phyloP scores from a whole-genome alignment of 2,329 filamentous ascomycete genomes.

The Alternaria sp. region DNA sequence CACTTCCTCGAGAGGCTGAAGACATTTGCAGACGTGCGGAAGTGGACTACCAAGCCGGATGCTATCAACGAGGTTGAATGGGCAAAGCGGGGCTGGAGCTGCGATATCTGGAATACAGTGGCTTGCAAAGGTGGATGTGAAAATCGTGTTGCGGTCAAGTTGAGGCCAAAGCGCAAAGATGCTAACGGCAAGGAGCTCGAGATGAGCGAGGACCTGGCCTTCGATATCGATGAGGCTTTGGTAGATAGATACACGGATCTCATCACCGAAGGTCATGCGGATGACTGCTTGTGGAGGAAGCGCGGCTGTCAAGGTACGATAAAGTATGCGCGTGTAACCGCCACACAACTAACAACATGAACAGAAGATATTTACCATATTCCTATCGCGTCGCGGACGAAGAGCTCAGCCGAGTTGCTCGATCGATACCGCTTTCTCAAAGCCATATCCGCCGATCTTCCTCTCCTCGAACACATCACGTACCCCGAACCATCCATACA shows the following conservation, averaged over 20 bases:
- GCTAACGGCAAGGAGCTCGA: constrained; percentile 58
- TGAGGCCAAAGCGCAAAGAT: constrained; percentile 64
- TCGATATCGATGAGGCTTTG: constrained; percentile 67
- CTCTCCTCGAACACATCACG: constrained; percentile 44
- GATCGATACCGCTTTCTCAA: constrained; percentile 53
- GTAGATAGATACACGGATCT: constrained; percentile 79
- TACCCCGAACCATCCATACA: constrained; percentile 41
- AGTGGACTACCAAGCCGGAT: constrained; percentile 93
- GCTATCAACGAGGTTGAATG: constrained; percentile 88
- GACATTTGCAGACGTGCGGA: constrained; percentile 89
- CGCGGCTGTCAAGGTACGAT: constrained; percentile 83
- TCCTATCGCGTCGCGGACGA: constrained; percentile 50
- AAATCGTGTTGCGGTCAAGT: constrained; percentile 82
- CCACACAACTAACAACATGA: constrained; percentile 21
- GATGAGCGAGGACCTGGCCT: constrained; percentile 58
- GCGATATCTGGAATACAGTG: constrained; percentile 76
- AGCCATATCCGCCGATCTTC: constrained; percentile 44
- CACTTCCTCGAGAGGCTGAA: constrained; percentile 82
- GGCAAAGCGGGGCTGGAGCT: constrained; percentile 93
- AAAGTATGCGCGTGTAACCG: neutral
- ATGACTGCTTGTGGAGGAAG: constrained; percentile 86
- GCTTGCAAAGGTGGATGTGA: constrained; percentile 83
- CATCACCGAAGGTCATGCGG: constrained; percentile 77
- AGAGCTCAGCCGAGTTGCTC: constrained; percentile 50
- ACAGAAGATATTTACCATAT: constrained; percentile 71